Base-by-base conservation (phyloP, 2,329 filamentous ascomycete species). In the Chaetomiaceae sp. region DNA sequence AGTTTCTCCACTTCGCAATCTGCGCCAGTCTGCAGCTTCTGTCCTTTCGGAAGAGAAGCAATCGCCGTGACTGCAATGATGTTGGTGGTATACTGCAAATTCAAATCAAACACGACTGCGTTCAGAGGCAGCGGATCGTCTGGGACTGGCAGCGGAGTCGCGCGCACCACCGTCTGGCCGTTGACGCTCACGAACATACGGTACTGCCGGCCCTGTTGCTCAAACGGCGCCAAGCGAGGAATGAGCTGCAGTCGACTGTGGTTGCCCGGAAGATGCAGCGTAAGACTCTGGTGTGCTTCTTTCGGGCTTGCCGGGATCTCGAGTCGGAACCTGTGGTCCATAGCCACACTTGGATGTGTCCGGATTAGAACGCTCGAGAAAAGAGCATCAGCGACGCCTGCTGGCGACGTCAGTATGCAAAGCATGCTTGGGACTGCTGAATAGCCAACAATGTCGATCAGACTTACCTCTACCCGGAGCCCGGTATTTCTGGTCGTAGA, bases 1-100 rank as follows among this genome's bases (percentile, higher is more conserved):
- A 90, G 78, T 62, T 86, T 86, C 72, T 96, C 90, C 57, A 91
- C 74, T 66, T 94, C 89, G 32, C 86, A 79, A 57, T 85, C 81
- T 9, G 82, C 74, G 0, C 80, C 84, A 23, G 77, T 77, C 0
- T 76, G 72, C 33, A 77, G 71, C 55, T 77, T 81, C 64, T 81
- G 74, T 18, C 76, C 80, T 62, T 75, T 80, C 1, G 79, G 81
- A 38, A 89, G 77, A 6, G 85, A 84, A 1, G 87, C 88, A 58
- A 90, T 81, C 53, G 92, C 75, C 62, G 92, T 87, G 7, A 95
- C 77, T 62, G 90, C 86, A 46, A 96, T 79, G 41, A 85, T 79
- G 61, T 94, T 95, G 46, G 90, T 78, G 6, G 89, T 90, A 1
- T 80, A 78, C 23, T 81, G 77, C 25, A 96, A 73, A 47, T 80